Percentiles rank a stretch among this genome's conserved stretches.
phyloP scores from a whole-genome alignment of 2,329 filamentous ascomycete genomes.

The Colletotrichum sp. region DNA sequence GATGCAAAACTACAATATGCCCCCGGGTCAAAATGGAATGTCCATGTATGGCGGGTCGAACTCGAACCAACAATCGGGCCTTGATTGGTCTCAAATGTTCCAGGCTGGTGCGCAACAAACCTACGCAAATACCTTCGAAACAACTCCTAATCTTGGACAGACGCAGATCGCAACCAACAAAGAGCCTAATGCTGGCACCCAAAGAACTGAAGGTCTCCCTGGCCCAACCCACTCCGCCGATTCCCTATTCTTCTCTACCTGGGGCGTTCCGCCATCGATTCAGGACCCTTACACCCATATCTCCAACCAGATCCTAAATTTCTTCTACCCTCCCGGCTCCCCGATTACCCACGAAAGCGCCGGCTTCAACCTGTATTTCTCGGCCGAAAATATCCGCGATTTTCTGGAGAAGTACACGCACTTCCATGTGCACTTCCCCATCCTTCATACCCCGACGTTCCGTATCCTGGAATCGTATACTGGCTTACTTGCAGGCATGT shows the following conservation, averaged over 20 bases:
- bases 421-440: conserved; percentile 76
- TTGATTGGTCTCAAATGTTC: conserved; percentile 83
- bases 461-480: conserved; percentile 69
- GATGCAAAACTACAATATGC: conserved; percentile 69
- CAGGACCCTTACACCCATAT: conserved; percentile 59
- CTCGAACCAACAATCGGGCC: conserved; percentile 65
- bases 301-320: conserved; percentile 61
- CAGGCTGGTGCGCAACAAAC: conserved; percentile 72
- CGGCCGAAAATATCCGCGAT: conserved; percentile 71
- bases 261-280: conserved; percentile 51
- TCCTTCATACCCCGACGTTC: conserved; percentile 76
- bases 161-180: conserved; percentile 73
- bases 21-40: conserved; percentile 67
- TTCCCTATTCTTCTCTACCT: conserved; percentile 54
- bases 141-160: conserved; percentile 70
- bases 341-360: conserved; percentile 59
- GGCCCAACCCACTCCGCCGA: conserved; percentile 41
- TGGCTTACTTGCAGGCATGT: conserved; percentile 71
- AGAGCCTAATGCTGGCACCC: conserved; percentile 63
- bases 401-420: conserved; percentile 75
- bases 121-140: conserved; percentile 64
- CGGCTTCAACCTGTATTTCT: conserved; percentile 65
- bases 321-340: conserved; percentile 62
- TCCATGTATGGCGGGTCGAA: conserved; percentile 66
- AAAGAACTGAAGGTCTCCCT: conserved; percentile 51